A percentile compares a stretch with the other conserved stretches of the same genome.
Evolutionary conservation across 768 basidiomycete species (phyloP).

Genomic region (Dioszegia hungarica): DNA sequence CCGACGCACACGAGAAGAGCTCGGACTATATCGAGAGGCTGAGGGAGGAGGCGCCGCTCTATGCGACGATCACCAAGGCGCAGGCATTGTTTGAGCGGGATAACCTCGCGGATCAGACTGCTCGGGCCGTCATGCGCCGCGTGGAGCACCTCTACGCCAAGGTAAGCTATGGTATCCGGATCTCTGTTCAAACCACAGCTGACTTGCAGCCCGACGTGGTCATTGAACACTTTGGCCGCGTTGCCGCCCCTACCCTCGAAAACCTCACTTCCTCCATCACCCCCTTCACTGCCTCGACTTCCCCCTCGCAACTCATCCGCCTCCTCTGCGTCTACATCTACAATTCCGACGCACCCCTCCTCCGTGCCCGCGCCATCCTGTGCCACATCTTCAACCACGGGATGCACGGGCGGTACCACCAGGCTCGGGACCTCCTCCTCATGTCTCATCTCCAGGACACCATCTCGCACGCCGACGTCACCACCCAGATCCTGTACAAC

Average conservation of each 20-base stretch:
- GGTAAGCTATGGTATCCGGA: conserved; percentile 53
- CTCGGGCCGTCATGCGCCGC: conserved; percentile 86
- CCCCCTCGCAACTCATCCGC: conserved; percentile 71
- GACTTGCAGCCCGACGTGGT: conserved; percentile 76
- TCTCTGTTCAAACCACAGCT: neutral
- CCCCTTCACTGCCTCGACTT: conserved; percentile 53
- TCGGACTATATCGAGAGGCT: conserved; percentile 97
- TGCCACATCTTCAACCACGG: conserved; percentile 97
- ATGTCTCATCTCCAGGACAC: conserved; percentile 99
- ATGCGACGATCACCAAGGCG: conserved; percentile 85
- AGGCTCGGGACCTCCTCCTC: conserved; percentile 92
- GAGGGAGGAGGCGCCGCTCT: conserved; percentile 91
- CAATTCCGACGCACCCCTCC: conserved; percentile 79
- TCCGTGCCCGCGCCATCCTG: conserved; percentile 94
- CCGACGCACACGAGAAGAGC: conserved; percentile 80
- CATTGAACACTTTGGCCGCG: conserved; percentile 78
- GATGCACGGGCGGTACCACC: conserved; percentile 91
- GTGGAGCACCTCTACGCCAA: conserved; percentile 98
- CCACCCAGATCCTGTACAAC: conserved; percentile 96
- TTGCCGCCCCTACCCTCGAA: conserved; percentile 54
- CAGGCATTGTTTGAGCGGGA: conserved; percentile 86
- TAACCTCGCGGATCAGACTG: conserved; percentile 68
- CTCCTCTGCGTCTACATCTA: conserved; percentile 87
- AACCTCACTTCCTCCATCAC: conserved; percentile 56
- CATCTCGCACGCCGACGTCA: conserved; percentile 90